These are phyloP conservation scores for Penicillium sp. DNA, from an alignment of 2,329 filamentous ascomycete species.

Conservation along the genomic window DNA sequence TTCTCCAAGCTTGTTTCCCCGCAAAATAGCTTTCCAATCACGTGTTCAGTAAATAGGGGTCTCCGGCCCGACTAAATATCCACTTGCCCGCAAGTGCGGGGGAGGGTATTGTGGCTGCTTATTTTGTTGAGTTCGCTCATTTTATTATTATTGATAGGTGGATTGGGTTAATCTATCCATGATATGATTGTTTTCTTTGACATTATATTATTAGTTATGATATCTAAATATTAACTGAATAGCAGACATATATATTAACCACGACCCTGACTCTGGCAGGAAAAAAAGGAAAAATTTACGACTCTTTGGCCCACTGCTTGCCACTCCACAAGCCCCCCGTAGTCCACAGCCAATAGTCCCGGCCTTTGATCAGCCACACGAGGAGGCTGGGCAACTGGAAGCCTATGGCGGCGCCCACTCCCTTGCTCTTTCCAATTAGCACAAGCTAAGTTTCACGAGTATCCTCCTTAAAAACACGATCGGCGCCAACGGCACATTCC, in stretches of 20 bases:
- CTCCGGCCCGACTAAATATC: neutral
- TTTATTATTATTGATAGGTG: no score
- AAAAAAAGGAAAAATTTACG: conserved; percentile 24
- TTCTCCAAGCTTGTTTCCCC: neutral
- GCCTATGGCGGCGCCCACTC: conserved; percentile 49
- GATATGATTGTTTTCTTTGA: no score
- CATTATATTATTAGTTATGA: no score
- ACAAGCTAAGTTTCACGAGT: conserved; percentile 50
- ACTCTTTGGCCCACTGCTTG: conserved; percentile 51
- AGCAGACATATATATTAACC: neutral
- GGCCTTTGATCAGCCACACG: conserved; percentile 53
- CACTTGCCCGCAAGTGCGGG: neutral
- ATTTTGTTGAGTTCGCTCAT: no score
- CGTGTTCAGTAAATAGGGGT: neutral
- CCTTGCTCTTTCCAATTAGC: conserved; percentile 48
- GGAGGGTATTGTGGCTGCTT: neutral
- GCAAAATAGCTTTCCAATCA: neutral
- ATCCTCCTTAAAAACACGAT: conserved; percentile 46
- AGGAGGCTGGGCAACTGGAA: conserved; percentile 46
- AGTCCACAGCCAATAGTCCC: conserved; percentile 56
- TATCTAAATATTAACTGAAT: no score
- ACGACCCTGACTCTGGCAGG: neutral
- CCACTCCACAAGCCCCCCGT: conserved; percentile 52
- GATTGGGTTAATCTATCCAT: no score
- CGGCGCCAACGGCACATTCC: neutral